These are phyloP conservation scores for Pleoardoris graminearum DNA, from an alignment of 2,329 filamentous ascomycete genomes.

Conservation along the genomic window DNA sequence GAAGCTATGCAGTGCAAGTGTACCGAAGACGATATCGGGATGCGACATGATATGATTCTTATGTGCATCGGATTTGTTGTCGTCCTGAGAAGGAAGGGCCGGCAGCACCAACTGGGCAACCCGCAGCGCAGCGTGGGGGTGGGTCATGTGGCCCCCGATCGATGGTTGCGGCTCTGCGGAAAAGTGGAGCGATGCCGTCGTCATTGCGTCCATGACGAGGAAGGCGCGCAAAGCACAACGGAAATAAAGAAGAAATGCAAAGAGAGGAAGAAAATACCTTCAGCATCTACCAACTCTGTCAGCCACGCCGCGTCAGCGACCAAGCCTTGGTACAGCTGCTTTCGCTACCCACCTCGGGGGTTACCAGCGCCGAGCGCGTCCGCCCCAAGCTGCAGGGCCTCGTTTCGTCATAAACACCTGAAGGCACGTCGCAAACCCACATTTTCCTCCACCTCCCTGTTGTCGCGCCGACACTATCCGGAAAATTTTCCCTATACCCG, in stretches of 20 bases:
- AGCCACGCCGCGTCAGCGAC: not conserved
- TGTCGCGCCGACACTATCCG: slow-evolving; percentile 9
- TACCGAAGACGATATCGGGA: not conserved
- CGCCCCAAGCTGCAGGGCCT: slow-evolving; percentile 1
- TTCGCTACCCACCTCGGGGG: no score
- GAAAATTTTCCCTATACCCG: slow-evolving; percentile 13
- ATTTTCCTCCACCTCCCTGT: slow-evolving; percentile 6
- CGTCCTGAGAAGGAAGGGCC: no score
- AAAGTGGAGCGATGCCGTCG: not conserved
- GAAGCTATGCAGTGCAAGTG: no score
- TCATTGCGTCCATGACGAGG: not conserved
- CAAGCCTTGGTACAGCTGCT: no score
- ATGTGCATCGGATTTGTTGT: no score
- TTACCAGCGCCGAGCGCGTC: slow-evolving; percentile 4
- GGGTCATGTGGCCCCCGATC: not conserved
- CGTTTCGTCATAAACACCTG: slow-evolving; percentile 12
- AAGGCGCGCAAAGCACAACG: not conserved
- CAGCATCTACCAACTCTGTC: not conserved
- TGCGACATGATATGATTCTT: not conserved
- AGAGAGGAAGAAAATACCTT: not conserved
- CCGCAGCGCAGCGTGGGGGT: slow-evolving; percentile 7
- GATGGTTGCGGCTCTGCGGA: slow-evolving; percentile 1
- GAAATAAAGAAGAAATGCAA: not conserved
- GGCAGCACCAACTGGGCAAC: no score
- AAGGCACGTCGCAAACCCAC: slow-evolving; percentile 5